phyloP scores from a whole-genome alignment of 2,329 filamentous ascomycete species.

The Plenodomus lindquistii region DNA sequence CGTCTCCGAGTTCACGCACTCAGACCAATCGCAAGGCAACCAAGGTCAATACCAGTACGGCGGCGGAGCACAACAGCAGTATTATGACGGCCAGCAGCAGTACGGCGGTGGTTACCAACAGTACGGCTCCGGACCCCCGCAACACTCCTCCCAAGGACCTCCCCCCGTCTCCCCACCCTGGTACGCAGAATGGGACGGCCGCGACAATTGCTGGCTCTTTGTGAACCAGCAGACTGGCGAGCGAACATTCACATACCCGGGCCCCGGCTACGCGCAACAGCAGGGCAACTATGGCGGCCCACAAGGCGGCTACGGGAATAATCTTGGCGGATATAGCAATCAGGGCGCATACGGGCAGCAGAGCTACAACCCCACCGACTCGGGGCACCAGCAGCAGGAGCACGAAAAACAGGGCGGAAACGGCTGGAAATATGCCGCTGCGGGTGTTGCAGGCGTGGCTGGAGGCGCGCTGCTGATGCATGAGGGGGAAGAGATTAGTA shows the following conservation, averaged over 20 bases:
- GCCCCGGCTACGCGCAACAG: conserved; percentile 25
- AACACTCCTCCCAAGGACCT: conserved; percentile 12
- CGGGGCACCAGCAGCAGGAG: conserved; percentile 13
- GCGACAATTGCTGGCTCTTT: conserved; percentile 30
- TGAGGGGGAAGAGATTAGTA: conserved; percentile 30
- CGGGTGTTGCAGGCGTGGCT: conserved; percentile 26
- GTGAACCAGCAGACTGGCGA: conserved; percentile 31
- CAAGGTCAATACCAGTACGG: background rate
- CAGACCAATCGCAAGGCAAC: background rate
- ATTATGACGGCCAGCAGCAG: conserved; percentile 6
- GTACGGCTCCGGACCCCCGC: background rate
- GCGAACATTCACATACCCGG: conserved; percentile 28
- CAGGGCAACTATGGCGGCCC: conserved; percentile 19
- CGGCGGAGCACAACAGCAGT: conserved; percentile 1
- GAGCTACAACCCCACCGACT: conserved; percentile 16
- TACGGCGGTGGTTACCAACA: conserved; percentile 12
- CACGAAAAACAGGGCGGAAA: conserved; percentile 26
- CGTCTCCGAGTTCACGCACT: background rate
- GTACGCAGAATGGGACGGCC: conserved; percentile 27
- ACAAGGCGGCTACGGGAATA: conserved; percentile 14
- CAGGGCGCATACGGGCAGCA: conserved; percentile 20
- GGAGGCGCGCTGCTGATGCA: conserved; percentile 32
- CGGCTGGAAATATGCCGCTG: conserved; percentile 33
- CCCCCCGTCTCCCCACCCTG: conserved; percentile 32
- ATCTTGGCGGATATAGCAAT: background rate